phyloP scores from a whole-genome alignment of 805 yeast genomes.

The Yamadazyma scolyti region DNA sequence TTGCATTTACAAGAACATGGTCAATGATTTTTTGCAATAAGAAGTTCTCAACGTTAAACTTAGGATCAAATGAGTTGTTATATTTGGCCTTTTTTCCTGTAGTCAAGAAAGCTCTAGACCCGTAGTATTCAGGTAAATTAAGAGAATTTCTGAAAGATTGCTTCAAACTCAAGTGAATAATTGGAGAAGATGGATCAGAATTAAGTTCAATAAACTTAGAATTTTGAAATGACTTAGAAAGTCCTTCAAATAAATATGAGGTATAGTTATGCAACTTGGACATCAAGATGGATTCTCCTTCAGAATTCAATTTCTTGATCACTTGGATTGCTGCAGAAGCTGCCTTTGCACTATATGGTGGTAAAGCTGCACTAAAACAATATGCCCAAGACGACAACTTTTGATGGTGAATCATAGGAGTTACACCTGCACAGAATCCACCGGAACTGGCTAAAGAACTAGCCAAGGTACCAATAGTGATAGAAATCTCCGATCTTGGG shows the following conservation, averaged over 20 bases:
- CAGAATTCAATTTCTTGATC: constrained; percentile 29
- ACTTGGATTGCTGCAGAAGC: constrained; percentile 48
- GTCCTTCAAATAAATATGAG: constrained; percentile 31
- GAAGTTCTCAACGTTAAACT: constrained; percentile 51
- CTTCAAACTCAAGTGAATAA: constrained; percentile 61
- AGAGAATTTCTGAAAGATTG: constrained; percentile 42
- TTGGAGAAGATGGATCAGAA: constrained; percentile 61
- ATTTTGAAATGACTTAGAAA: constrained; percentile 34
- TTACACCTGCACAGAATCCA: constrained; percentile 87
- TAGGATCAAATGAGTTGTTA: constrained; percentile 37
- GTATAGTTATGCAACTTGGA: constrained; percentile 39
- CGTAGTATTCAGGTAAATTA: constrained; percentile 48
- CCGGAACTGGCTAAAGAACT: constrained; percentile 81
- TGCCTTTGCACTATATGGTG: constrained; percentile 80
- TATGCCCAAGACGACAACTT: constrained; percentile 86
- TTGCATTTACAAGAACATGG: constrained; percentile 44
- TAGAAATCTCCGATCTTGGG: constrained; percentile 70
- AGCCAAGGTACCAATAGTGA: constrained; percentile 86
- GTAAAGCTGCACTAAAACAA: constrained; percentile 91
- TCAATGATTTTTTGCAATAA: constrained; percentile 68
- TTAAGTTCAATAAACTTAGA: constrained; percentile 46
- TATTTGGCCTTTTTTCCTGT: constrained; percentile 45
- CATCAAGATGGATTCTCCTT: constrained; percentile 33
- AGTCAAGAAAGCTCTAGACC: constrained; percentile 40
- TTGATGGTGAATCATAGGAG: constrained; percentile 85